phyloP scores from a whole-genome alignment of 208 protist species.

The Lotmaria passim region DNA sequence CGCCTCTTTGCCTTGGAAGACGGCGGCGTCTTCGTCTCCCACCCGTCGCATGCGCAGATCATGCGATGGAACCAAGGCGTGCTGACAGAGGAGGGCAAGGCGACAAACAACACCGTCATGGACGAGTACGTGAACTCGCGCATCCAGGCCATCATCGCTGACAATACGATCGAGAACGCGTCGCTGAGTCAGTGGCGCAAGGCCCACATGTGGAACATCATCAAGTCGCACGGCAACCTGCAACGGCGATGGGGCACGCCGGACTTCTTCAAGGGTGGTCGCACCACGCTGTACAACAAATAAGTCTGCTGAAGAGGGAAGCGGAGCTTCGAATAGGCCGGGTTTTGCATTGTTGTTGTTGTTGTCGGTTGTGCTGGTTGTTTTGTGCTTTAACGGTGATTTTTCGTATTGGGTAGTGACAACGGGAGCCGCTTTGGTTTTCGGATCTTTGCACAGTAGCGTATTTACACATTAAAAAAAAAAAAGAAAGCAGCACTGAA shows the following conservation, averaged over 20 bases:
- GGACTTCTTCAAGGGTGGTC: conserved; percentile 71
- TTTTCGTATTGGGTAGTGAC: neutral
- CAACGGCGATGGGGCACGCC: conserved; percentile 80
- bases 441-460: neutral
- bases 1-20: conserved; percentile 81
- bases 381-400: conserved; percentile 6
- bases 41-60: conserved; percentile 83
- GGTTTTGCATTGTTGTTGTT: no score
- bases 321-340: no score
- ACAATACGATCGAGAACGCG: conserved; percentile 90
- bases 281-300: conserved; percentile 70
- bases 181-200: conserved; percentile 82
- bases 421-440: neutral
- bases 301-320: conserved; percentile 10
- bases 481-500: neutral
- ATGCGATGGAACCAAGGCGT: conserved; percentile 83
- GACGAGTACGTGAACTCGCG: conserved; percentile 83
- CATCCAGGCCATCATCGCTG: conserved; percentile 89
- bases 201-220: conserved; percentile 85
- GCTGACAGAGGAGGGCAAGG: conserved; percentile 64
- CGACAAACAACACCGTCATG: conserved; percentile 70
- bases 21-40: conserved; percentile 80
- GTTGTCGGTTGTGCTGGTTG: neutral
- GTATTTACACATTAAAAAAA: neutral
- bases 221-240: conserved; percentile 84